Conservation (phyloP, 306 rosid genomes). For the Cyclanthera cordifolia region DNA sequence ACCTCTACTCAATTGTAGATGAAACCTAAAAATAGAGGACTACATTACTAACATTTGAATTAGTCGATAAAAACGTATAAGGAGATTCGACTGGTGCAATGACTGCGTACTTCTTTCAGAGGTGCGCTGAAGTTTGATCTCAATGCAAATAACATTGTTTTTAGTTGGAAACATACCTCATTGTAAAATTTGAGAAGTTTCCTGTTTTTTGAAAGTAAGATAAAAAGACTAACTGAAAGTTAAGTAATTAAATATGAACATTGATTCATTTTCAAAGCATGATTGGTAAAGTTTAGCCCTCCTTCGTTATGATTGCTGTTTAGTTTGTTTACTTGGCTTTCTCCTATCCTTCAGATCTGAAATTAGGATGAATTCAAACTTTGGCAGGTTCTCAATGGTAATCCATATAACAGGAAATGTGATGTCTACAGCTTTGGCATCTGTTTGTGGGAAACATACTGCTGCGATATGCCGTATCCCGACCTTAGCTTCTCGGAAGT, state of each 20-base stretch:
- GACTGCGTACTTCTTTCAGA: not conserved
- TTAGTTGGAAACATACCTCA: not conserved
- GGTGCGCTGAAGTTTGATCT: not conserved
- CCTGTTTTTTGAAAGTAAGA: not conserved
- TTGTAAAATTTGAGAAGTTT: not conserved
- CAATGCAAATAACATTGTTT: not conserved
- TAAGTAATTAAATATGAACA: not conserved
- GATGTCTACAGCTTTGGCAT: conserved; percentile 92
- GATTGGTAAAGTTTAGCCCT: not conserved
- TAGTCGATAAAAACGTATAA: no score
- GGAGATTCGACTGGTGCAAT: not conserved
- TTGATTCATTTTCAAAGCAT: not conserved
- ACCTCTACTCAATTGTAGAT: no score
- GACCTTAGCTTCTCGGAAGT: conserved; percentile 96
- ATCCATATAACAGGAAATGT: conserved; percentile 85
- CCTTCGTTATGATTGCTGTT: not conserved
- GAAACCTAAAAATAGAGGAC: no score
- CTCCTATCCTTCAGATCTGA: conserved; percentile 14
- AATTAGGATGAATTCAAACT: conserved; percentile 20
- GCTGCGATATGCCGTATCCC: conserved; percentile 98
- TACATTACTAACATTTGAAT: not conserved
- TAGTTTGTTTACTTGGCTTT: conserved; percentile 5
- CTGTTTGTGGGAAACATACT: conserved; percentile 97
- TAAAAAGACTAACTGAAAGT: not conserved
- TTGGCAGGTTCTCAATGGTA: conserved; percentile 90